These are phyloP conservation scores for Vitis rotundifolia DNA, from an alignment of 164 flowering plant species.

Conservation along the genomic window DNA sequence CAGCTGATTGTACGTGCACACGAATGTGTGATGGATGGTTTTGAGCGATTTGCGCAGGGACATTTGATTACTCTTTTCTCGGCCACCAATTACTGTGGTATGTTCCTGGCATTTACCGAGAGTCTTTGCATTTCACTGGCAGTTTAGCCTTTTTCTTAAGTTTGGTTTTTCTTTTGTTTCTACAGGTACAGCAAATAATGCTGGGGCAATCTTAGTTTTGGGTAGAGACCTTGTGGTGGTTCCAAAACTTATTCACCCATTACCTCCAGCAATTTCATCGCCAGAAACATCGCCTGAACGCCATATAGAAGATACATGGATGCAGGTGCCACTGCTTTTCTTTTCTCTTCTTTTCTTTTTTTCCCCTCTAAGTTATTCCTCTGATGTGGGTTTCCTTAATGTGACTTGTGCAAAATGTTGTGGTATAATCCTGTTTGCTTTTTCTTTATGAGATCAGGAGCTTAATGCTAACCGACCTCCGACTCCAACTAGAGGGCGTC, in stretches of 20 bases:
- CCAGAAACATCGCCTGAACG: conserved; percentile 93
- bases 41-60: conserved; percentile 99
- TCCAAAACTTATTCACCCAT: conserved; percentile 97
- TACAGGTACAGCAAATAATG: conserved; percentile 98
- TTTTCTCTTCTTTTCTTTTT: neutral
- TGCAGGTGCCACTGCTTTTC: conserved; percentile 67
- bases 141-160: neutral
- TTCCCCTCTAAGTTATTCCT: neutral
- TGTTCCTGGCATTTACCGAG: conserved; percentile 1
- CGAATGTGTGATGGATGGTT: conserved; percentile 99
- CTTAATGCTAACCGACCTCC: conserved; percentile 99
- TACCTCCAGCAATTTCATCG: conserved; percentile 92
- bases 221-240: conserved; percentile 99
- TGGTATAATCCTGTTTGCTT: neutral
- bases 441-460: conserved; percentile 55
- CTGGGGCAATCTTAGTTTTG: conserved; percentile 97
- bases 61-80: conserved; percentile 97
- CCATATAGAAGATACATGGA: conserved; percentile 97
- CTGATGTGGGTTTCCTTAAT: too few species aligned
- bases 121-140: conserved; percentile 2
- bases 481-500: conserved; percentile 99
- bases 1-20: conserved; percentile 99
- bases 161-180: conserved; percentile 3
- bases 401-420: neutral
- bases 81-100: conserved; percentile 99